phyloP scores from a whole-genome alignment of 345 rosid genomes.

The Salix caprea region DNA sequence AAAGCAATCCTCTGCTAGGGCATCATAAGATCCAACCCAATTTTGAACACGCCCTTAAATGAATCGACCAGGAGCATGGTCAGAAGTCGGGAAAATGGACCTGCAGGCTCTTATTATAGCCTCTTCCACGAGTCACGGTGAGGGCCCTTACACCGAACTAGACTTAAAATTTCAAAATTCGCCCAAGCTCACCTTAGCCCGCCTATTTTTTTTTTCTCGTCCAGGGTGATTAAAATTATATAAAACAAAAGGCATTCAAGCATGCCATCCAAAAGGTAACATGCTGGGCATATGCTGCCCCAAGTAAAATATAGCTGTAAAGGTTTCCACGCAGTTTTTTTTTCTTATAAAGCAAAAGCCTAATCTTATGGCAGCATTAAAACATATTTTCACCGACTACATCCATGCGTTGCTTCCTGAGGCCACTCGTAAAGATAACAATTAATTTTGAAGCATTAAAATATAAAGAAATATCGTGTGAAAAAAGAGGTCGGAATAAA shows the following conservation, averaged over 20 bases:
- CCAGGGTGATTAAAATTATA: neutral
- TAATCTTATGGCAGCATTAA: neutral
- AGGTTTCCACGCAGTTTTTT: neutral
- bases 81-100: neutral
- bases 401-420: neutral
- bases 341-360: neutral
- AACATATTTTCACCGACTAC: neutral
- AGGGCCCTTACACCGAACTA: neutral
- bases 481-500: neutral
- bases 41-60: too few species aligned
- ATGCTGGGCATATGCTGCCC: neutral
- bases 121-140: neutral
- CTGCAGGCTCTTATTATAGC: neutral
- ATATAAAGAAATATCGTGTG: neutral
- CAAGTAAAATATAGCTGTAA: neutral
- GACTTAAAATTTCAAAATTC: neutral
- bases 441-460: neutral
- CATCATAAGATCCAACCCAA: too few species aligned
- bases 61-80: too few species aligned
- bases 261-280: slow-evolving; percentile 14
- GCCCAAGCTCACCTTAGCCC: neutral
- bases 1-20: too few species aligned
- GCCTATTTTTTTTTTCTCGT: neutral
- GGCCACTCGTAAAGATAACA: neutral
- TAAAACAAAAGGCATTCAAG: neutral